Percentiles rank a stretch among this genome's conserved stretches.
Evolutionary conservation across 1,284 basidiomycete species (phyloP).

Genomic region (Sporisorium sorghi): DNA sequence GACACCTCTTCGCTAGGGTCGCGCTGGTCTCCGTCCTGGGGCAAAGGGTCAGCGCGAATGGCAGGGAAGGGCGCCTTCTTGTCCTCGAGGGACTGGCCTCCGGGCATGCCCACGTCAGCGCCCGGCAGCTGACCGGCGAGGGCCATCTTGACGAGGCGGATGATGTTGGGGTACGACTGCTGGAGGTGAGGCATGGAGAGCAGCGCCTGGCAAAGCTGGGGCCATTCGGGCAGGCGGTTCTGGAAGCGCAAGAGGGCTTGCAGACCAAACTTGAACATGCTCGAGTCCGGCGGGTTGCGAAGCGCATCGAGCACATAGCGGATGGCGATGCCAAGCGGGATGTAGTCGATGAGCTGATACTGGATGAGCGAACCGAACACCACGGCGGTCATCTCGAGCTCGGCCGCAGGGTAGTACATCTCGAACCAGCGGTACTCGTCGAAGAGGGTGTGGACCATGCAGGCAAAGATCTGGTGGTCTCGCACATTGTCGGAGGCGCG

Average conservation of each 20-base stretch:
- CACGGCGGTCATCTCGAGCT: constrained; percentile 94
- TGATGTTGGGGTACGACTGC: constrained; percentile 88
- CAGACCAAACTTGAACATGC: constrained; percentile 94
- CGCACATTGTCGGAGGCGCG: constrained; percentile 84
- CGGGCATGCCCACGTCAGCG: constrained; percentile 32
- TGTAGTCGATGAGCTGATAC: constrained; percentile 90
- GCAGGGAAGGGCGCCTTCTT: constrained; percentile 71
- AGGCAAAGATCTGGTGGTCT: constrained; percentile 96
- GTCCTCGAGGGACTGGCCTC: constrained; percentile 40
- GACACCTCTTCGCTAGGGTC: constrained; percentile 86
- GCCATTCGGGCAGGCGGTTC: constrained; percentile 89
- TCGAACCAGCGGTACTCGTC: constrained; percentile 99
- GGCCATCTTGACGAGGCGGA: constrained; percentile 56
- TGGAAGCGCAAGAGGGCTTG: constrained; percentile 91
- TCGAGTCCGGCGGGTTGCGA: constrained; percentile 80
- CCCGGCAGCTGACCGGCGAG: constrained; percentile 45
- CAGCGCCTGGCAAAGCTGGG: constrained; percentile 88
- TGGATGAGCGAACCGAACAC: constrained; percentile 97
- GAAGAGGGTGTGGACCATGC: constrained; percentile 98
- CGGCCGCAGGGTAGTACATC: constrained; percentile 87
- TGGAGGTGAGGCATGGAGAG: constrained; percentile 86
- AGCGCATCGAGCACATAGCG: constrained; percentile 96
- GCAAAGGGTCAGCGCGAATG: constrained; percentile 70
- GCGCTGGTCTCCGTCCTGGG: constrained; percentile 59
- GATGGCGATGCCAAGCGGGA: constrained; percentile 95